Evolutionary conservation across 495 filamentous ascomycete species (phyloP), one percentile per base, ranked within the genome.

Genomic region (Pseudoneurospora amorphoporcata): DNA sequence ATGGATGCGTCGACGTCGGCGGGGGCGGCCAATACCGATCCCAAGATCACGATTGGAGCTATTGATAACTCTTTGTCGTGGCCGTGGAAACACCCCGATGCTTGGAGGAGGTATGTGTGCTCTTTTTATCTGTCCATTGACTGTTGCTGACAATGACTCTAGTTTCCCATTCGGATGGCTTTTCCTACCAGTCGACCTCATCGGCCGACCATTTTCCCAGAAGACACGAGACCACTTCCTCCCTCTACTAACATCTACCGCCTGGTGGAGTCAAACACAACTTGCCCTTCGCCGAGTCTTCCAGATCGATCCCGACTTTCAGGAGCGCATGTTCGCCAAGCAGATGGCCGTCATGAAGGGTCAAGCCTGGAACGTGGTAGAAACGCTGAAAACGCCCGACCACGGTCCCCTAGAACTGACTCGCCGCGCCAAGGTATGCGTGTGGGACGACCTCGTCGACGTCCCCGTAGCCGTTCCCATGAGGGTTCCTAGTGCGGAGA

Each of bases 301-400:
- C 77, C 89, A 91, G 74, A 89, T 95, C 79, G 95, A 99, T 78
- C 88, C 92, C 0, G 95, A 98, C 81, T 99, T 99, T 80, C 92
- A 98, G 77, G 95, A 99, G 82, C 90, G 92, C 81, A 99, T 99
- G 95, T 99, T 96, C 81, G 93, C 93, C 19, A 87, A 92, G 70
- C 95, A 99, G 77, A 97, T 98, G 68, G 95, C 96, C 1, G 95
- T 99, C 47, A 95, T 99, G 92, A 99, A 99, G 83, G 95, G 95
- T 5, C 95, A 99, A 77, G 95, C 96, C 9, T 99, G 94, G 92
- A 99, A 99, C 81, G 95, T 99, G 3, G 94, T 99, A 9, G 95
- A 99, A 83, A 97, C 95, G 12, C 84, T 99, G 69, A 99, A 99
- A 78, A 91, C 90, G 4, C 86, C 87, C 1, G 96, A 97, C 80